A percentile compares a stretch with the other conserved stretches of the same genome.
phyloP scores from a whole-genome alignment of 2,329 filamentous ascomycete genomes.

The Penicillium griseofulvum region DNA sequence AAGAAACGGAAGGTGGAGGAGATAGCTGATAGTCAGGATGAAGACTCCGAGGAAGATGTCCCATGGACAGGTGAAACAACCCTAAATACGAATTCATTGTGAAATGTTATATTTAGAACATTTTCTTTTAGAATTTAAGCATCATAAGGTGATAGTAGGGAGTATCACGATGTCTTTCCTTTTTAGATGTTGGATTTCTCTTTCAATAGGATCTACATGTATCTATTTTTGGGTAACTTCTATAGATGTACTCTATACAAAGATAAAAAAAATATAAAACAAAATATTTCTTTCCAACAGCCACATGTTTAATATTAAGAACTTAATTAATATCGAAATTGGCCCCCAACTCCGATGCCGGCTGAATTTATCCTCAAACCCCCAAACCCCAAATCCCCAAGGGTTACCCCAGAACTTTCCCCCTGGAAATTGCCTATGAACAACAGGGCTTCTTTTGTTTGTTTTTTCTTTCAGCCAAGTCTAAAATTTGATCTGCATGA shows the following conservation, averaged over 20 bases:
- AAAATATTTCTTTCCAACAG: not conserved
- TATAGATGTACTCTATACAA: not conserved
- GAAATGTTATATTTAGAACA: not conserved
- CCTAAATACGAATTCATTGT: not conserved
- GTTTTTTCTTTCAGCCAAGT: not conserved
- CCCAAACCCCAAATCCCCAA: not conserved
- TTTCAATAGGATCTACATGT: not conserved
- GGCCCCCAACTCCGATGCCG: not conserved
- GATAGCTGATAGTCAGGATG: conserved; percentile 47
- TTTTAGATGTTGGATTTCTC: not conserved
- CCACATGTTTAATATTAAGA: not conserved
- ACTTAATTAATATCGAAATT: not conserved
- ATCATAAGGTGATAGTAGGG: not conserved
- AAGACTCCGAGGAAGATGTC: conserved; percentile 33
- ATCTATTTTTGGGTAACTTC: not conserved
- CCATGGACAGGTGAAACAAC: conserved; percentile 27
- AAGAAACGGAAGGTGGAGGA: conserved; percentile 47
- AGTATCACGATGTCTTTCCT: not conserved
- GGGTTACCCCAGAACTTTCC: not conserved
- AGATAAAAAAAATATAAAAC: no score
- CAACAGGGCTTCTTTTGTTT: not conserved
- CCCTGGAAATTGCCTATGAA: not conserved
- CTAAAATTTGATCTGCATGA: not conserved
- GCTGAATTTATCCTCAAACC: not conserved
- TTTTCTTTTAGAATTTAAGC: not conserved